Evolutionary conservation across 202 grass and related monocot genomes (phyloP).

Genomic region (Schoenoplectus tabernaemontani): DNA sequence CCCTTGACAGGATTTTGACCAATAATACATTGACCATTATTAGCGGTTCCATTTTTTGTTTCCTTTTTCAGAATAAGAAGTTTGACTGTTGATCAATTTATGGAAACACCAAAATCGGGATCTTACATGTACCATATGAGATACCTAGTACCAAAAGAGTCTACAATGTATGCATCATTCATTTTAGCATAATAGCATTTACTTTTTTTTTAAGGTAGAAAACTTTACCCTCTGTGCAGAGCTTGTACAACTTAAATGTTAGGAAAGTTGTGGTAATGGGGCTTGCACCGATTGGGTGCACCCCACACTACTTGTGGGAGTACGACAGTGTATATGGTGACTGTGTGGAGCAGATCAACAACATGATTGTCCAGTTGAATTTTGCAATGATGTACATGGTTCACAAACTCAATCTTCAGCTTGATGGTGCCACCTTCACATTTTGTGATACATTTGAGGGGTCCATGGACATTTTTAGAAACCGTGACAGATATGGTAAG

Average conservation of each 20-base stretch:
- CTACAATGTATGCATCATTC: neutral
- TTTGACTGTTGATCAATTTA: neutral
- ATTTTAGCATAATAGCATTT: neutral
- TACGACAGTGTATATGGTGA: slow-evolving; percentile 57
- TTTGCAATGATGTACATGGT: slow-evolving; percentile 58
- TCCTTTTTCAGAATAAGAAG: neutral
- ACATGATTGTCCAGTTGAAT: slow-evolving; percentile 59
- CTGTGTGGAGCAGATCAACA: slow-evolving; percentile 65
- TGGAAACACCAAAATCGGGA: neutral
- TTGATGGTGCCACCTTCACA: slow-evolving; percentile 42
- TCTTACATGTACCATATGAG: neutral
- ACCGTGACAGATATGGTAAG: slow-evolving; percentile 53
- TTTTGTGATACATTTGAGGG: slow-evolving; percentile 72
- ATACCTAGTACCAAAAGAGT: neutral
- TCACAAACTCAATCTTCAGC: slow-evolving; percentile 44
- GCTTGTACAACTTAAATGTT: slow-evolving; percentile 63
- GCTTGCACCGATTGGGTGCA: slow-evolving; percentile 61
- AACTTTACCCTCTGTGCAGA: slow-evolving; percentile 30
- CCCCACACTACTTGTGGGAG: slow-evolving; percentile 69
- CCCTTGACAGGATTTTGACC: neutral
- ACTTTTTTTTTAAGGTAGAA: slow-evolving; percentile 6
- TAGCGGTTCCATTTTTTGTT: neutral
- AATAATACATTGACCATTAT: neutral
- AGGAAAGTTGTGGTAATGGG: slow-evolving; percentile 61
- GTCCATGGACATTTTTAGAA: slow-evolving; percentile 63